A percentile compares a stretch with the other conserved stretches of the same genome.
These are phyloP conservation scores for Coemansia guatemalensis DNA, from an alignment of 192 early-diverging fungal species.

Conservation along the genomic window DNA sequence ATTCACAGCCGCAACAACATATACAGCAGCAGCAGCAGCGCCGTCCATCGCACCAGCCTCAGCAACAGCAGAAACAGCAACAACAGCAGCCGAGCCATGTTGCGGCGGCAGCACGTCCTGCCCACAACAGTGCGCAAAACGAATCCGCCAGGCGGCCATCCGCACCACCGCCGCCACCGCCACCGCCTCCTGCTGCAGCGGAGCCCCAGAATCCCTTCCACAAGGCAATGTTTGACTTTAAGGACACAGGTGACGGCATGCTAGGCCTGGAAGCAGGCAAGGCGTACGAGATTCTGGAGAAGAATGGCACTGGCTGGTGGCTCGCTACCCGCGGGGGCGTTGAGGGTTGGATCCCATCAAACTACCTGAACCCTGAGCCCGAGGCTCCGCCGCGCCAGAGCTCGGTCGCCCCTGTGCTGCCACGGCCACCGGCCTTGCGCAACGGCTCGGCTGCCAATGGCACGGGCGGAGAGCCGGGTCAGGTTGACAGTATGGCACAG, in stretches of 20 bases:
- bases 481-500: slow-evolving; percentile 42
- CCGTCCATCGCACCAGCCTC: too few relatives aligned
- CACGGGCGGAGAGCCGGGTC: slow-evolving; percentile 4
- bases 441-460: slow-evolving; percentile 13
- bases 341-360: slow-evolving; percentile 80
- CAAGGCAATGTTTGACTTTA: slow-evolving; percentile 71
- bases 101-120: background rate
- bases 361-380: slow-evolving; percentile 70
- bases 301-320: slow-evolving; percentile 63
- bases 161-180: slow-evolving; percentile 40
- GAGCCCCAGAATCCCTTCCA: slow-evolving; percentile 55
- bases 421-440: slow-evolving; percentile 26
- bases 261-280: slow-evolving; percentile 65
- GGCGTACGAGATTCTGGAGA: slow-evolving; percentile 67
- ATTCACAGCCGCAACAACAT: slow-evolving; percentile 14
- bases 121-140: background rate
- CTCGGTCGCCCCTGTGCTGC: slow-evolving; percentile 21
- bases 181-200: slow-evolving; percentile 59
- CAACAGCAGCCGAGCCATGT: background rate
- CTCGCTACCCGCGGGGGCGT: slow-evolving; percentile 53
- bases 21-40: slow-evolving; percentile 1
- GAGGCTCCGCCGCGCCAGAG: slow-evolving; percentile 37
- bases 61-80: slow-evolving; percentile 11
- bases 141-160: background rate
- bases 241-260: slow-evolving; percentile 61